Base-by-base conservation (phyloP, 495 filamentous ascomycete species). In the Neurospora sp. region DNA sequence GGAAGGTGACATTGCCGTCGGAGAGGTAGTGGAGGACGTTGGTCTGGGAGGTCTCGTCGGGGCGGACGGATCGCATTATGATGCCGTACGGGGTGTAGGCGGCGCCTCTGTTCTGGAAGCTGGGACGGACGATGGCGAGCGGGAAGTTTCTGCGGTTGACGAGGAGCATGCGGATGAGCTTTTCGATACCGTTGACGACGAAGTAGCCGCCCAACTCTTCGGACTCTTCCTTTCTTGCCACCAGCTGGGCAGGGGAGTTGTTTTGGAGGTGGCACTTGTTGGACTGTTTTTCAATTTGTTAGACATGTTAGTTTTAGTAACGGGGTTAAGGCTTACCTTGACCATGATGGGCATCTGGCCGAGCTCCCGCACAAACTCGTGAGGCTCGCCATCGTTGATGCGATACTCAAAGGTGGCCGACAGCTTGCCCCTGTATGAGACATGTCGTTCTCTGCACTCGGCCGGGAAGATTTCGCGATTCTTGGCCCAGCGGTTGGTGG, bases 41-140 rank as follows among this genome's bases (percentile, higher is more conserved):
- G 12, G 95, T 98, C 79, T 98, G 96, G 16, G 95, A 97, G 20
- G 94, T 97, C 82, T 99, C 94, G 78, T 99, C 96, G 10, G 94
- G 95, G 53, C 96, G 89, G 39, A 97, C 94, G 14, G 91, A 96
- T 82, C 96, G 90, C 73, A 97, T 90, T 75, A 97, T 91, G 44
- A 98, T 90, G 85, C 93, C 96, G 76, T 88, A 95, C 73, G 91
- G 91, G 37, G 94, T 94, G 83, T 97, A 99, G 71, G 90, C 84
- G 61, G 90, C 84, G 61, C 96, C 96, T 83, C 96, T 88, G 74
- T 91, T 92, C 71, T 87, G 84, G 84, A 97, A 98, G 65, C 94
- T 97, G 42, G 91, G 89, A 74, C 96, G 92, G 73, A 92, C 87
- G 78, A 98, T 97, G 39, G 95, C 95, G 87, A 98, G 92, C 45